A percentile compares a stretch with the other conserved stretches of the same genome.
phyloP scores from a whole-genome alignment of 768 basidiomycete genomes.

The Mycena crocata region DNA sequence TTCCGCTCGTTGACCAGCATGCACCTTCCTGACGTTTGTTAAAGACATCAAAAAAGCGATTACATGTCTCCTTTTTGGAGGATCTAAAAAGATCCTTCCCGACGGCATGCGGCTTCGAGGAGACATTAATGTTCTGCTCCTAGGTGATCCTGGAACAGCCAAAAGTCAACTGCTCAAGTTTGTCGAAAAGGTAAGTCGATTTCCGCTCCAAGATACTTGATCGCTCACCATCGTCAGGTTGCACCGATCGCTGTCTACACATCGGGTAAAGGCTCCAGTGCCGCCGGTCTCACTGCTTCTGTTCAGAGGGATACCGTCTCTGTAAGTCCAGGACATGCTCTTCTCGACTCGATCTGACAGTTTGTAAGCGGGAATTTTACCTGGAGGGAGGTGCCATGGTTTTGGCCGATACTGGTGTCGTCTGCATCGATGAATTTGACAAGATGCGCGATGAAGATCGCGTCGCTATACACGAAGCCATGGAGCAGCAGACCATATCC shows the following conservation, averaged over 20 bases:
- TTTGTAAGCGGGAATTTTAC: constrained; percentile 91
- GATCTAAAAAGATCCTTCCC: constrained; percentile 95
- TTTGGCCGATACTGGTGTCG: constrained; percentile 96
- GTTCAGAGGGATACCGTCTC: constrained; percentile 95
- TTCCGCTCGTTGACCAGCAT: not conserved
- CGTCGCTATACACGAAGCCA: constrained; percentile 98
- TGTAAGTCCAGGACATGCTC: constrained; percentile 60
- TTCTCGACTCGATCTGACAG: constrained; percentile 14
- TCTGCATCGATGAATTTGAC: constrained; percentile 99
- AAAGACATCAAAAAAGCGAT: constrained; percentile 99
- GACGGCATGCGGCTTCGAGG: constrained; percentile 98
- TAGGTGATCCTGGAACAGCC: constrained; percentile 98
- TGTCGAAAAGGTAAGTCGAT: constrained; percentile 83
- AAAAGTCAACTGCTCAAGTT: constrained; percentile 99
- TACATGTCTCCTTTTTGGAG: constrained; percentile 94
- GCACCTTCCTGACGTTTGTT: constrained; percentile 22
- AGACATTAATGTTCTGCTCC: constrained; percentile 95
- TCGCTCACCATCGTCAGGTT: constrained; percentile 63
- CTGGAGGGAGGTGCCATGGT: constrained; percentile 99
- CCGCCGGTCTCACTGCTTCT: constrained; percentile 97
- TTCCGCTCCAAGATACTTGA: not conserved
- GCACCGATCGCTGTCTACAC: constrained; percentile 99
- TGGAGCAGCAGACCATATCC: constrained; percentile 99
- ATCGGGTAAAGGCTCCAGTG: constrained; percentile 97
- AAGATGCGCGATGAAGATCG: constrained; percentile 99